phyloP scores from a whole-genome alignment of 805 yeast genomes.

The Yamadazyma ubonensis region DNA sequence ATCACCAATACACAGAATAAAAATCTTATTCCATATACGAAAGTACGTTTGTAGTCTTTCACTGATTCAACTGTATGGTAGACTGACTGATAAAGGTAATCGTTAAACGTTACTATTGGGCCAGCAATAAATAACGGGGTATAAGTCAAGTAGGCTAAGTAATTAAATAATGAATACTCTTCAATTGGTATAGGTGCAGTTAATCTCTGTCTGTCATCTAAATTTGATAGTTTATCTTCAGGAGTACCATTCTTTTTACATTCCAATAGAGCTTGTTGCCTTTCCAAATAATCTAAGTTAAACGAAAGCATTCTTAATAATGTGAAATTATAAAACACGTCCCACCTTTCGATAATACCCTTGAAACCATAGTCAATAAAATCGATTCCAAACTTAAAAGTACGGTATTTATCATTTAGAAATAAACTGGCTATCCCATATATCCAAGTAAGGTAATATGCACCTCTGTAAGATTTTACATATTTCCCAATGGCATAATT shows the following conservation, averaged over 20 bases:
- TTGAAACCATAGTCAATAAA: slow-evolving; percentile 59
- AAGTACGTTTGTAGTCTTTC: slow-evolving; percentile 45
- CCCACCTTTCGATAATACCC: slow-evolving; percentile 91
- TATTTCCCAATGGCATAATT: slow-evolving; percentile 51
- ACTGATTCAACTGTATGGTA: slow-evolving; percentile 59
- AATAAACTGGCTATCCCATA: slow-evolving; percentile 80
- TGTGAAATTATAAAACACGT: slow-evolving; percentile 90
- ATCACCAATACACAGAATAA: slow-evolving; percentile 73
- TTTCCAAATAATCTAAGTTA: slow-evolving; percentile 69
- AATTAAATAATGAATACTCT: slow-evolving; percentile 65
- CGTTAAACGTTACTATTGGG: slow-evolving; percentile 91
- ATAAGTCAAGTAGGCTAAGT: slow-evolving; percentile 73
- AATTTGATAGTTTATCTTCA: slow-evolving; percentile 11
- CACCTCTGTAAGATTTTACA: slow-evolving; percentile 32
- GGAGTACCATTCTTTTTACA: slow-evolving; percentile 14
- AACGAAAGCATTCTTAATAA: slow-evolving; percentile 80
- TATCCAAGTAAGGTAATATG: slow-evolving; percentile 58
- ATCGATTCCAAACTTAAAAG: slow-evolving; percentile 52
- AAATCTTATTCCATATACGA: slow-evolving; percentile 66
- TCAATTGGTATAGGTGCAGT: slow-evolving; percentile 57
- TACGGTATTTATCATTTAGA: slow-evolving; percentile 66
- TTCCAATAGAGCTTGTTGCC: slow-evolving; percentile 19
- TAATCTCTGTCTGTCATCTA: slow-evolving; percentile 64
- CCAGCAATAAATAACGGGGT: slow-evolving; percentile 94
- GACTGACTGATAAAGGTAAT: slow-evolving; percentile 72